Base-by-base conservation (phyloP, 164 flowering plant genomes). In the Piper longum region DNA sequence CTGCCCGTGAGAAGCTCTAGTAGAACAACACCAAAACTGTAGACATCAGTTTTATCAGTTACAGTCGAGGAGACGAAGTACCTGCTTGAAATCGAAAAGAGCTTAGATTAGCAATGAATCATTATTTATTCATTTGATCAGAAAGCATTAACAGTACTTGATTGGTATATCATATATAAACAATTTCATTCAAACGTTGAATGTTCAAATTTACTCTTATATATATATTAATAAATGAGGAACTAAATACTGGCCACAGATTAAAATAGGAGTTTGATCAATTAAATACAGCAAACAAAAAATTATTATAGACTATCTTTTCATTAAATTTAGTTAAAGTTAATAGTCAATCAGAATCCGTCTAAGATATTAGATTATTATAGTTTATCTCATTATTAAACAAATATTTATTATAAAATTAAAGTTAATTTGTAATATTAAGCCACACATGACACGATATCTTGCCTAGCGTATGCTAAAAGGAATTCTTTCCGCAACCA, bases 11-110 rank as follows among this genome's bases (percentile, higher is more conserved):
- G 57, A 7, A 65, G 62, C 62, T 65, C 62, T 16, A 65, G 44
- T 9, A 65, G 67, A 11, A 65, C 62, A 11, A 65, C 36, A 0
- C 67, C 67, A 16, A 57, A 65, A 41, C 67, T 65, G 19, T 65
- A 65, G 18, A 65, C 67, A 57, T 65, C 67, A 44, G 54, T 65
- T 45, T 57, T 65, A 51, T 65, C 61, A 18, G 16, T 65, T 7
- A 65, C 36, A 11, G 4, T 65, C 42, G 43, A 57, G 7, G 41
- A 16, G 18, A 12, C 16, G 40, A 9, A 56, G 36, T 65, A 65
- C 41, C 67, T 65, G 66, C 66, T 36, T 59, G 14, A 12, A 48
- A 2, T 48, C 14, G 52, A 14, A 43, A 60, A 60, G 19, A 19
- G 63, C 41, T 39, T 5, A 26, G 8, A 11, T n/a, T 59, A 12